These are phyloP conservation scores for Clarireedia hainanense DNA, from an alignment of 2,329 filamentous ascomycete genomes.

Conservation along the genomic window DNA sequence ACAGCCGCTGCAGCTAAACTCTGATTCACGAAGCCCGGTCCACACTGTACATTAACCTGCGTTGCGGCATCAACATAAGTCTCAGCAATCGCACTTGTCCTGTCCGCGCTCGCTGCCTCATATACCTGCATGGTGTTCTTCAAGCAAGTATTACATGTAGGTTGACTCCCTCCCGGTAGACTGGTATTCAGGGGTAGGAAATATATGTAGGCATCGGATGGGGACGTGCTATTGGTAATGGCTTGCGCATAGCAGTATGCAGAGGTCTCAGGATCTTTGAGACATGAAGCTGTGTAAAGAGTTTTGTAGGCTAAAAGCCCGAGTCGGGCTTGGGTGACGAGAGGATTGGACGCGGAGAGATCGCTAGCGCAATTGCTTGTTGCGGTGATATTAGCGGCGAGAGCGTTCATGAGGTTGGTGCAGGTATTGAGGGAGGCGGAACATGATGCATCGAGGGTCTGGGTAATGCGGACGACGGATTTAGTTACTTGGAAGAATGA, in stretches of 20 bases:
- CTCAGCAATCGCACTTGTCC: conserved; percentile 54
- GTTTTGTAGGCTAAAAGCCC: conserved; percentile 71
- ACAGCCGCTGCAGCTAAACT: conserved; percentile 34
- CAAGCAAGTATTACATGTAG: conserved; percentile 70
- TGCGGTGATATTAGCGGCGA: conserved; percentile 58
- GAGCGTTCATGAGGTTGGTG: conserved; percentile 50
- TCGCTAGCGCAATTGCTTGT: conserved; percentile 64
- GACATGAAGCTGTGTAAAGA: conserved; percentile 73
- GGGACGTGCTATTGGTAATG: conserved; percentile 63
- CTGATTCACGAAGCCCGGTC: conserved; percentile 48
- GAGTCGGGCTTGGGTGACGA: conserved; percentile 66
- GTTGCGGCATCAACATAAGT: conserved; percentile 66
- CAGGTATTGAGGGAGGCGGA: conserved; percentile 59
- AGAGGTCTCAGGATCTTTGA: conserved; percentile 55
- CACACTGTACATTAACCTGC: conserved; percentile 62
- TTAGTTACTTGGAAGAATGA: conserved; percentile 76
- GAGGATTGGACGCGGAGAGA: conserved; percentile 55
- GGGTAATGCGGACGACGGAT: conserved; percentile 63
- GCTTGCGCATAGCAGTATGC: conserved; percentile 80
- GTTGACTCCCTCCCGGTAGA: conserved; percentile 58
- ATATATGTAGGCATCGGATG: conserved; percentile 74
- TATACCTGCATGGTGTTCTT: conserved; percentile 77
- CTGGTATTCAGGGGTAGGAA: conserved; percentile 71
- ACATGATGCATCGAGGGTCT: conserved; percentile 74
- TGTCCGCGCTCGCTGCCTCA: conserved; percentile 58